Base-by-base conservation (phyloP, 805 yeast species). In the Yamadazyma kitorensis region DNA sequence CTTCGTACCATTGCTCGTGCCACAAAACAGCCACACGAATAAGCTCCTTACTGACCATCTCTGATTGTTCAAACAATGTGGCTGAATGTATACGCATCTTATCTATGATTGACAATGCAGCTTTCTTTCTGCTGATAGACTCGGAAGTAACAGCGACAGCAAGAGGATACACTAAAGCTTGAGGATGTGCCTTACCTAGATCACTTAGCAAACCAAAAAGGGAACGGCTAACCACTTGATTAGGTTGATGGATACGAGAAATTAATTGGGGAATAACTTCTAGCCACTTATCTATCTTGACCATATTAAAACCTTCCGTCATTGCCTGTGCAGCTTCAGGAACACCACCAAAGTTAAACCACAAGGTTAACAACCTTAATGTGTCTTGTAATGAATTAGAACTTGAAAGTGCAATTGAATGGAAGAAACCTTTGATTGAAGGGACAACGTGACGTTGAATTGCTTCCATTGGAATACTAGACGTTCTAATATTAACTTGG, bases 1-100 rank as follows among this genome's bases (percentile, higher is more conserved):
- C 97, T 61, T 91, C 98, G 48, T 88, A 89, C 98, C 99, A 93
- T 54, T 84, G 82, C 52, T 93, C 99, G 51, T 88, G 95, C 97
- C 98, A 89, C 40, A 93, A 61, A 3, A 91, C 96, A 1, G 98
- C 96, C 12, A 88, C 96, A 45, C 98, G 70, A 43, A 93, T 89
- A 37, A 93, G 74, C 52, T 93, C 98, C 45, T 80, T 81, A 61
- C 95, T 85, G n/a, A 93, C 97, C 36, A 89, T 58, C 47, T 88
- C 96, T 0, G 97, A 89, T 54, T 93, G 98, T 43, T 83, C 88
- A 17, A 93, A 96, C 40, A 93, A 65, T 0, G 68, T 62, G 0
- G 97, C 75, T 27, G 95, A 85, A 48, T 93, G 97, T 3, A 82
- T 72, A 45, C 95, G 70, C 95, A 93, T 86, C 53, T 86, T 87